Conservation (phyloP, 2,329 filamentous ascomycete species). For the Bipolaris zeicola region DNA sequence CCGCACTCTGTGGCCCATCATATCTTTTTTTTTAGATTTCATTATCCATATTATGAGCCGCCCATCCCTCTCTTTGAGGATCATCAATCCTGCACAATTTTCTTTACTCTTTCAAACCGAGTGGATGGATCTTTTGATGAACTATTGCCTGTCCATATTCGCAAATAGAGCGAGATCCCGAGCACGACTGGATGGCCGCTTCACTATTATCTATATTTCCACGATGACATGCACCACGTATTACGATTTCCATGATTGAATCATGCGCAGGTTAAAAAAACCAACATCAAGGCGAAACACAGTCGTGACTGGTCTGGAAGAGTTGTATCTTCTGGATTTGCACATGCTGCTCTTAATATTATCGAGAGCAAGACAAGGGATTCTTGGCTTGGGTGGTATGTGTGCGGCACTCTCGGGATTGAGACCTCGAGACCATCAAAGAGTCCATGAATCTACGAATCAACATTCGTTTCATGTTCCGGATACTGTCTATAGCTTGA, state of each 20-base stretch:
- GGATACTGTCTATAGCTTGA: background rate
- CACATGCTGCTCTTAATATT: background rate
- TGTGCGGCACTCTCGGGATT: background rate
- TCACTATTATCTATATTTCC: no score
- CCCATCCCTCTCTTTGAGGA: background rate
- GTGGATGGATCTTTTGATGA: background rate
- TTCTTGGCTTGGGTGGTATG: background rate
- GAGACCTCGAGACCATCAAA: background rate
- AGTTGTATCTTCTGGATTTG: background rate
- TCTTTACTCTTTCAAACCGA: background rate
- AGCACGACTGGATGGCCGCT: no score
- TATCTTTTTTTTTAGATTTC: background rate
- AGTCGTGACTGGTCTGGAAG: background rate
- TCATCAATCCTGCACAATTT: background rate
- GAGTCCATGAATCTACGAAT: background rate
- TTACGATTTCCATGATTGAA: no score
- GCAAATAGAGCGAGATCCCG: background rate
- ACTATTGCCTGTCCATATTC: background rate
- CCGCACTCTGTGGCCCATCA: background rate
- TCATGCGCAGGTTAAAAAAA: background rate
- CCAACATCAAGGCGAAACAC: background rate
- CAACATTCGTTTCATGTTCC: background rate
- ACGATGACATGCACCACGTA: no score
- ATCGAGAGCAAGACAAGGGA: background rate
- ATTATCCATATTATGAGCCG: slow-evolving; percentile 1